These are phyloP conservation scores for Tuber microsphaerosporum DNA, from an alignment of 495 filamentous ascomycete species.

Conservation along the genomic window DNA sequence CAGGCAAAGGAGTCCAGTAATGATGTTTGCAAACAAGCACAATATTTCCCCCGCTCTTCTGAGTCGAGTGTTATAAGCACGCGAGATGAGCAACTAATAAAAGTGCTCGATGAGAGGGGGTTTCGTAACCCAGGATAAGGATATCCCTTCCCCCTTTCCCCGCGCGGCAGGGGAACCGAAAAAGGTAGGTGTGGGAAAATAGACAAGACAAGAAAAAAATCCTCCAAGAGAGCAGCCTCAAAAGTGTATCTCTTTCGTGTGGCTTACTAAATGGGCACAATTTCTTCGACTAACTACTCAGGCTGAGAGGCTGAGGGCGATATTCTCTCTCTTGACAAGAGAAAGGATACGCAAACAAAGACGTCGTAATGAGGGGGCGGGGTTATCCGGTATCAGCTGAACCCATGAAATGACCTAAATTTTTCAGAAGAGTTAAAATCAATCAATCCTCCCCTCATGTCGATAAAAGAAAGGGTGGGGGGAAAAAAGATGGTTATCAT, in stretches of 20 bases:
- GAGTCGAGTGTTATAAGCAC: constrained; percentile 3
- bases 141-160: neutral
- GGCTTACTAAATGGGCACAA: constrained; percentile 3
- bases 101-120: neutral
- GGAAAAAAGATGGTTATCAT: constrained; percentile 12
- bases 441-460: neutral
- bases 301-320: constrained; percentile 1
- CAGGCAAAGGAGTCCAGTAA: neutral
- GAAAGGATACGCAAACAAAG: constrained; percentile 4
- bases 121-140: constrained; percentile 3
- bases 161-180: constrained; percentile 5
- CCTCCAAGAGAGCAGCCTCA: neutral
- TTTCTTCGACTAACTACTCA: neutral
- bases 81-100: constrained; percentile 5
- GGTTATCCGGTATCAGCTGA: neutral
- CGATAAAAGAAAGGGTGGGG: constrained; percentile 10
- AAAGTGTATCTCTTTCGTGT: neutral
- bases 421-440: constrained; percentile 1
- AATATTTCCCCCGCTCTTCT: neutral
- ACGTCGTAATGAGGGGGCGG: constrained; percentile 6
- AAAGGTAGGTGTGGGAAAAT: constrained; percentile 4
- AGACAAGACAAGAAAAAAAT: neutral
- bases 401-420: constrained; percentile 6
- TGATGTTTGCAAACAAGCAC: constrained; percentile 1
- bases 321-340: neutral